phyloP scores from a whole-genome alignment of 805 yeast genomes.

The Candida ortonii region DNA sequence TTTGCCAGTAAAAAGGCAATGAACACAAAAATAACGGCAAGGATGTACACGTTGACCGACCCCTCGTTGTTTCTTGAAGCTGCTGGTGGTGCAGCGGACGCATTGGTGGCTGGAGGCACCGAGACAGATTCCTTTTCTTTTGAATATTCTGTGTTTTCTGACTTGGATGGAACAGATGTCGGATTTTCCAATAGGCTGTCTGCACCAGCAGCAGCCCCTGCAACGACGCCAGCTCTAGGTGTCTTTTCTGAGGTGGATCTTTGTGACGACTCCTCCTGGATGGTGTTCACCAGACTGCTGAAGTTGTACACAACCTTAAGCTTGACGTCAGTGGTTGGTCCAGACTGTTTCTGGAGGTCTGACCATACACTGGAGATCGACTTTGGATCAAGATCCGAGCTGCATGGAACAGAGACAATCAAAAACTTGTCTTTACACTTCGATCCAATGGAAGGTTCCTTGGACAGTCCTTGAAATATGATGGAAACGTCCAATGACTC shows the following conservation, averaged over 20 bases:
- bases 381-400: slow-evolving; percentile 51
- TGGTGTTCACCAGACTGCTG: slow-evolving; percentile 30
- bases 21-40: slow-evolving; percentile 20
- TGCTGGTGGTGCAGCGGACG: slow-evolving; percentile 4
- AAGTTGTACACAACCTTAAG: slow-evolving; percentile 32
- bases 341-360: slow-evolving; percentile 58
- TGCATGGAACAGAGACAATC: slow-evolving; percentile 80
- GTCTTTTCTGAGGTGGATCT: slow-evolving; percentile 18
- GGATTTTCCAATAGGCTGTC: slow-evolving; percentile 10
- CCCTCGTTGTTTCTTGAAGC: slow-evolving; percentile 5
- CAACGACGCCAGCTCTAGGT: slow-evolving; percentile 7
- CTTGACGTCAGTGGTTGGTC: slow-evolving; percentile 27
- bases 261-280: slow-evolving; percentile 30
- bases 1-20: slow-evolving; percentile 22
- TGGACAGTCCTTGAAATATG: slow-evolving; percentile 77
- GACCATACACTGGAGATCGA: slow-evolving; percentile 71
- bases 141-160: neutral
- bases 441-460: slow-evolving; percentile 69
- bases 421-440: slow-evolving; percentile 91
- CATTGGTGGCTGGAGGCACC: slow-evolving; percentile 6
- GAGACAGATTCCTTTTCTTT: slow-evolving; percentile 1
- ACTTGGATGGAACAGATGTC: slow-evolving; percentile 2
- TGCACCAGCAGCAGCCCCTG: slow-evolving; percentile 16
- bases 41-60: slow-evolving; percentile 16
- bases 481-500: slow-evolving; percentile 69